These are phyloP conservation scores for Microstroma glucosiphilum DNA, from an alignment of 1,284 basidiomycete genomes.

Conservation along the genomic window DNA sequence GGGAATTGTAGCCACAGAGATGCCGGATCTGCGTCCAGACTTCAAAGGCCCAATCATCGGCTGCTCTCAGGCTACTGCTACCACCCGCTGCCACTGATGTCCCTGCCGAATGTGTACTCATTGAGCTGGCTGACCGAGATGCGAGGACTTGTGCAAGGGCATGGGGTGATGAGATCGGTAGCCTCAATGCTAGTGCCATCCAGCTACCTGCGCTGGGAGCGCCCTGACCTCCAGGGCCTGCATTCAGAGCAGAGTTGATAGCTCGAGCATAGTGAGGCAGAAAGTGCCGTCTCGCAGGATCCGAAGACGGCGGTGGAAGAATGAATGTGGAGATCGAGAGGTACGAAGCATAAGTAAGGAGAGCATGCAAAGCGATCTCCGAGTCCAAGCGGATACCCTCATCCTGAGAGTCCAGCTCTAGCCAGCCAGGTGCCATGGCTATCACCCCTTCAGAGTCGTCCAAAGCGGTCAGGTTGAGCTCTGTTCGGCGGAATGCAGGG, in stretches of 20 bases:
- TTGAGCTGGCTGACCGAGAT: slow-evolving; percentile 8
- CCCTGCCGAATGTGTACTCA: background rate
- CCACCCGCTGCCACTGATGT: background rate
- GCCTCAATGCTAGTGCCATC: slow-evolving; percentile 39
- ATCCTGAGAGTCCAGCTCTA: slow-evolving; percentile 85
- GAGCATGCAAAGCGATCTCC: slow-evolving; percentile 58
- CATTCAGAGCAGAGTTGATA: slow-evolving; percentile 53
- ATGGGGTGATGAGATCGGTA: slow-evolving; percentile 42
- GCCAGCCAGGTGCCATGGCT: slow-evolving; percentile 80
- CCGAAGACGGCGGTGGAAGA: slow-evolving; percentile 79
- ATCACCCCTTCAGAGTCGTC: slow-evolving; percentile 77
- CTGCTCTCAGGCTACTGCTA: slow-evolving; percentile 57
- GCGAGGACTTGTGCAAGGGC: slow-evolving; percentile 24
- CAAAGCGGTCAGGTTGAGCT: slow-evolving; percentile 79
- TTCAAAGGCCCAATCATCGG: slow-evolving; percentile 65
- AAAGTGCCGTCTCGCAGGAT: slow-evolving; percentile 58
- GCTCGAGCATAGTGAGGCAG: slow-evolving; percentile 87
- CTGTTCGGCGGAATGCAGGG: slow-evolving; percentile 71
- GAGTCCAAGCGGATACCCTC: slow-evolving; percentile 93
- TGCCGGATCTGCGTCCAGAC: slow-evolving; percentile 92
- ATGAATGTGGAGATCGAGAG: slow-evolving; percentile 77
- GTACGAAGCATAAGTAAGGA: slow-evolving; percentile 79
- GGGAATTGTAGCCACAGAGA: slow-evolving; percentile 76
- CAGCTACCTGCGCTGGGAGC: slow-evolving; percentile 28
- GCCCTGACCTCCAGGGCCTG: slow-evolving; percentile 30